Base-by-base conservation (phyloP, 805 yeast species). In the Metschnikowia cerradonensis region DNA sequence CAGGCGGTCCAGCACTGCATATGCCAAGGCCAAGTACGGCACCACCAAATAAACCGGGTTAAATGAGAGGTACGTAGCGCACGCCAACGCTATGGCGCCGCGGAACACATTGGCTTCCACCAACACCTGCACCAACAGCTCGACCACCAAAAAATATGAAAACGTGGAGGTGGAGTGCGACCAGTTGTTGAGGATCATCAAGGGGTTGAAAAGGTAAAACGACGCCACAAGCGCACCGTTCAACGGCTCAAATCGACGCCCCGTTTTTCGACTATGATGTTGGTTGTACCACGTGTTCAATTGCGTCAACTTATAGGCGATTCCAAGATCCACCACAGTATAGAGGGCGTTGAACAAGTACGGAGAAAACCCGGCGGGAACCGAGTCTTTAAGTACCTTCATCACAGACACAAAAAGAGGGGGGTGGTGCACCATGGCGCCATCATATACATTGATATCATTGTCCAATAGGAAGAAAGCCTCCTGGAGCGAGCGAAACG, bases 371-470 rank as follows among this genome's bases (percentile, higher is more conserved):
- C 35, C 34, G 17, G 32, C 45, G 1, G 71, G 68, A 6, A 49
- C 47, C 19, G 43, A 34, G 40, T 58, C 65, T 36, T 71, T 56
- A 17, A 81, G 41, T 6, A 70, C 44, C 10, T 76, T 70, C 62
- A 85, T 74, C 35, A 53, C 40, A 2, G 75, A 68, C 34, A 89
- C 76, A 20, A 92, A 60, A 17, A 90, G 63, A 3, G 97, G 96
- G 3, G 96, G 83, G 59, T 90, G 96, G 66, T 90, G 92, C 34
- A 86, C 85, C 15, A 90, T 82, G 22, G 95, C 95, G 8, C 97
- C 97, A 53, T 81, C 81, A 61, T 90, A 92, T 7, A 90, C 82
- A 43, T 83, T 76, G 46, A 86, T 72, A 19, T 75, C 76, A 58
- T 83, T 78, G 3, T 73, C 64, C 49, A 81, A 67, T 41, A 55